phyloP scores from a whole-genome alignment of 768 basidiomycete species.

The Suillus variegatus region DNA sequence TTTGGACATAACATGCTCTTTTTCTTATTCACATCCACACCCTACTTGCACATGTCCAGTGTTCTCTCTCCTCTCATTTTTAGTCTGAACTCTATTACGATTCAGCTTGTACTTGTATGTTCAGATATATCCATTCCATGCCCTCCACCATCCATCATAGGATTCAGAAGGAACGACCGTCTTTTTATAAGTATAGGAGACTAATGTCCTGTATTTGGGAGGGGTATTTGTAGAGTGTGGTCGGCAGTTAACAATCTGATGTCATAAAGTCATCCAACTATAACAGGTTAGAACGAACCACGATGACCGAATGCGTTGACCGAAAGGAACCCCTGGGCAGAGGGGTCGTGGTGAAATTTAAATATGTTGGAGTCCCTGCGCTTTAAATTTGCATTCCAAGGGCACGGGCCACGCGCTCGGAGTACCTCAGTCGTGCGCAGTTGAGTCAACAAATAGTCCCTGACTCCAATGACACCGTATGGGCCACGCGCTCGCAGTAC shows the following conservation, averaged over 20 bases:
- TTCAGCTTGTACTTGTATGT: conserved; percentile 24
- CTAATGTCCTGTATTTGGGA: neutral
- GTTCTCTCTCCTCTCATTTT: conserved; percentile 5
- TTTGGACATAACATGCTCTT: neutral
- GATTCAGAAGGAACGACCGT: neutral
- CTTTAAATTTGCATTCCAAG: too few species aligned
- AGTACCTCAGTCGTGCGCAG: too few species aligned
- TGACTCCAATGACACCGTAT: too few species aligned
- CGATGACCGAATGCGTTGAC: neutral
- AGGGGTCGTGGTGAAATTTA: too few species aligned
- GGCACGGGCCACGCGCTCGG: too few species aligned
- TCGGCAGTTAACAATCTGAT: too few species aligned
- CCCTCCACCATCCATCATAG: neutral
- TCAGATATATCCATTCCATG: conserved; percentile 1
- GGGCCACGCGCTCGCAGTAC: too few species aligned
- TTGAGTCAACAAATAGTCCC: too few species aligned
- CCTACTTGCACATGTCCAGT: neutral
- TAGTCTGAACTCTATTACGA: conserved; percentile 11
- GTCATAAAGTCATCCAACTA: neutral
- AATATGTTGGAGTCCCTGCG: too few species aligned
- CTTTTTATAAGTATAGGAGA: neutral
- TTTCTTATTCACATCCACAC: conserved; percentile 1
- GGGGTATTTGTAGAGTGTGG: neutral
- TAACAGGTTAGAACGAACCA: neutral
- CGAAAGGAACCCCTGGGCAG: too few species aligned